Evolutionary conservation across 306 rosid species (phyloP).

Genomic region (Acacia melanoxylon): DNA sequence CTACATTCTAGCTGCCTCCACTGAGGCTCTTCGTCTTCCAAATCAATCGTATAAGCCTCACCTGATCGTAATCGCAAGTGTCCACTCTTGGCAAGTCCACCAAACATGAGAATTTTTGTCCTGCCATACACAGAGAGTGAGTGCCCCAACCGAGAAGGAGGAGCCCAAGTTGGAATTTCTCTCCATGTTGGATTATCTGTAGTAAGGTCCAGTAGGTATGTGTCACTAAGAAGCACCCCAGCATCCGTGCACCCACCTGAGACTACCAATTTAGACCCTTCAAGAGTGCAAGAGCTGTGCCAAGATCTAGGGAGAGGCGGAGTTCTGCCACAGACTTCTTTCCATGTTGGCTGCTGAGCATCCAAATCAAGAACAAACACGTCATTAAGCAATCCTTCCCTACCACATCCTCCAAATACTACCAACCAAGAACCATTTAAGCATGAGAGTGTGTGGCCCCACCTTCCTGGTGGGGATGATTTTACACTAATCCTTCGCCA

Average conservation of each 20-base stretch:
- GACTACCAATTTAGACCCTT: slow-evolving; percentile 92
- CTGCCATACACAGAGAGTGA: slow-evolving; percentile 87
- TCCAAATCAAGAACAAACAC: slow-evolving; percentile 96
- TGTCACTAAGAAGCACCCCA: slow-evolving; percentile 87
- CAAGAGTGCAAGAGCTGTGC: slow-evolving; percentile 96
- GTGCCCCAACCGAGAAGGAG: slow-evolving; percentile 93
- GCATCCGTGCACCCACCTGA: slow-evolving; percentile 97
- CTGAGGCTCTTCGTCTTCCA: slow-evolving; percentile 75
- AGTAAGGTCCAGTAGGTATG: slow-evolving; percentile 76
- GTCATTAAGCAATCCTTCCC: slow-evolving; percentile 89
- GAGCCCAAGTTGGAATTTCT: slow-evolving; percentile 91
- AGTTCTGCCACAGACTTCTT: slow-evolving; percentile 77
- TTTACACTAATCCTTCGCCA: slow-evolving; percentile 84
- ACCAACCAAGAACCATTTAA: slow-evolving; percentile 88
- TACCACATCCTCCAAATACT: slow-evolving; percentile 94
- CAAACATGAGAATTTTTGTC: slow-evolving; percentile 92
- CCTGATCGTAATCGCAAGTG: slow-evolving; percentile 82
- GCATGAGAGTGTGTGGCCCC: slow-evolving; percentile 98
- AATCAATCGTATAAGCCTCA: slow-evolving; percentile 85
- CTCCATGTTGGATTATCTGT: slow-evolving; percentile 78
- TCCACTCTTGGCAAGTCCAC: slow-evolving; percentile 97
- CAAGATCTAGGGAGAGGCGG: slow-evolving; percentile 96
- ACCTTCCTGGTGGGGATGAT: slow-evolving; percentile 97
- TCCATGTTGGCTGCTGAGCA: slow-evolving; percentile 98
- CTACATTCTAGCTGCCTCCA: slow-evolving; percentile 89